Base-by-base conservation (phyloP, 148 eudicot species). In the Rhododendron mucronatum region DNA sequence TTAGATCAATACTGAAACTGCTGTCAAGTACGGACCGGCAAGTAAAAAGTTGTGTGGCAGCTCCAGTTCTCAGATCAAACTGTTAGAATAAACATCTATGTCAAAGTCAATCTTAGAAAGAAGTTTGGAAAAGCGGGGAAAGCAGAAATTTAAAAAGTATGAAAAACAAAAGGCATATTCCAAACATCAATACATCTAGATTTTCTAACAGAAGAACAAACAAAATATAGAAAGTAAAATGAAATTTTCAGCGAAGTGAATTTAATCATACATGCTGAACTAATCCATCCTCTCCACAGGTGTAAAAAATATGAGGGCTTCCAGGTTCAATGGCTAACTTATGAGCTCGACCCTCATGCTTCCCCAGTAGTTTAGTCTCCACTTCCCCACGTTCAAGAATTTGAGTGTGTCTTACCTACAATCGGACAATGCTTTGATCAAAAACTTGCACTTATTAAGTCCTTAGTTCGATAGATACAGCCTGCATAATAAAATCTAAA, bases 231-330 rank as follows among this genome's bases (percentile, higher is more conserved):
- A 55, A 73, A 18, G 50, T 16, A 82, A 82, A 84, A 79, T 63
- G 33, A 48, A 65, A 87, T 44, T 14, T 74, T 5, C 77, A 30
- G 61, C 35, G 55, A 79, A 74, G 81, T 69, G 65, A 5, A 84
- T 59, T 65, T 57, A 23, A 41, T 85, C 94, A 92, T 90, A 97
- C 99, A 91, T 92, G 98, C 67, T 91, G 98, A 81, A 97, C 98
- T 84, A 93, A 44, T 82, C 96, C 99, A 89, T 97, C 99, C 90
- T 97, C 98, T 44, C 98, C 98, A 81, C 98, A 95, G n/a, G 95
- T 90, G 86, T 97, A 95, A 84, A 97, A 93, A 20, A 90, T 89
- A 85, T 97, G 93, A 82, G 99, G 95, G 90, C 99, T 95, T 86
- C 95, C 98, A 88, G 98, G 99, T 89, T 97, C 98, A 85, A 93